Conservation (phyloP, 768 basidiomycete species). For the Paxillus involutus region DNA sequence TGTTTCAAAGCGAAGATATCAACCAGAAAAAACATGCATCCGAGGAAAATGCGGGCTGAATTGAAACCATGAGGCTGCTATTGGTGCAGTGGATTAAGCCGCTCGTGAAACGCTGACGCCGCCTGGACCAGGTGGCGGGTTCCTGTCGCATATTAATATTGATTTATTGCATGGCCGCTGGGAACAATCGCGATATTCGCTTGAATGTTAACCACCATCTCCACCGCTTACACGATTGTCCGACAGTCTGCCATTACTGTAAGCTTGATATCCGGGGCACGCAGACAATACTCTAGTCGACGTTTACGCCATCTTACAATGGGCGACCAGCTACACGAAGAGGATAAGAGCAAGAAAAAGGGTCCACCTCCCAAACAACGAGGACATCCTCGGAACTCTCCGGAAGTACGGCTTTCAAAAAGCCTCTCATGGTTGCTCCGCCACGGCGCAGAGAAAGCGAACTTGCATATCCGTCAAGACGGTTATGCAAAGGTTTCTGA, state of each 20-base stretch:
- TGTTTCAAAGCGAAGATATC: constrained; percentile 1
- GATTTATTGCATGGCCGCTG: neutral
- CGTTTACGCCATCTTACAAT: constrained; percentile 6
- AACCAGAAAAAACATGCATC: neutral
- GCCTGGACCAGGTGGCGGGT: too few species aligned
- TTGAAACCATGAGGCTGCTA: constrained; percentile 10
- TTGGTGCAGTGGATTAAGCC: too few species aligned
- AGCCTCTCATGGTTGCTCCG: constrained; percentile 90
- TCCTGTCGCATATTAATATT: too few species aligned
- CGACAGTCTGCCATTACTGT: neutral
- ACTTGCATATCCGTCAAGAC: constrained; percentile 74
- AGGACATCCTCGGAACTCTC: constrained; percentile 62
- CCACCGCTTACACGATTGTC: neutral
- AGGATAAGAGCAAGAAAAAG: constrained; percentile 6
- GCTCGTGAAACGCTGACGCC: too few species aligned
- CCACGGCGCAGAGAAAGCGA: constrained; percentile 80
- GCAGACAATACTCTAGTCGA: constrained; percentile 4
- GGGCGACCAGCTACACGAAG: constrained; percentile 7
- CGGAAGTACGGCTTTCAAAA: constrained; percentile 75
- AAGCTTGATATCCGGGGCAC: neutral
- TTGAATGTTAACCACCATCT: constrained; percentile 12
- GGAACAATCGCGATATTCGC: neutral
- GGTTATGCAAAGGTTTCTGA: constrained; percentile 84
- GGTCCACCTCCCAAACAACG: constrained; percentile 45
- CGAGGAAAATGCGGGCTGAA: constrained; percentile 1